Base-by-base conservation (phyloP, 164 flowering plant genomes). In the Houttuynia cordata region DNA sequence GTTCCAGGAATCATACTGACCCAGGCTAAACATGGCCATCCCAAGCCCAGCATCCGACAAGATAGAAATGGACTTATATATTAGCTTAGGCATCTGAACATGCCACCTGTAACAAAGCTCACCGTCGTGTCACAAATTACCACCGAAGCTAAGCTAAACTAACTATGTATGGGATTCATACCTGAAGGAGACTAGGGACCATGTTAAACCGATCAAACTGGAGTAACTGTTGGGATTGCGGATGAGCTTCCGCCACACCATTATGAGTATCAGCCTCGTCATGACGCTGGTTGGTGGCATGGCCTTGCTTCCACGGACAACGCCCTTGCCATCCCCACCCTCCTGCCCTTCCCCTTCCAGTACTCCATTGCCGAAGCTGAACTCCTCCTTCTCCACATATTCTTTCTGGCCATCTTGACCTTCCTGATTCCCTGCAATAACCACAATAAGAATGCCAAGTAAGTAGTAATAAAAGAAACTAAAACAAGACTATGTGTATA, bases 11-110 rank as follows among this genome's bases (percentile, higher is more conserved):
- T 30, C 37, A 1, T 12, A 62, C 57, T 75, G 71, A 91, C 97
- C 97, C 12, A 91, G 87, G 64, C 97, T 88, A 79, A 91, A 91
- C 97, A 91, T 91, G 68, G 97, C 94, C 97, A 91, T 91, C 71
- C 96, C 97, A 62, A 86, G 94, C 1, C 97, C 97, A 66, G 97
- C 94, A 80, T 91, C 96, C 39, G 97, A 88, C 68, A 91, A 84
- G 62, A 91, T 91, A 58, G 97, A 73, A 56, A 91, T 88, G 73
- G 96, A 88, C 78, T 76, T 58, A 14, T 83, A 83, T 70, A 91
- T 63, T 53, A 91, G 86, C 20, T 79, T 85, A 62, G 97, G 97
- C 97, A 91, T 86, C 63, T 78, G 19, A 40, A 88, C 72, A 59
- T 86, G 45, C 94, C 90, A 91, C 84, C 97, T 91, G 71, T 66